Evolutionary conservation across 108 stramenopile species (phyloP).

Genomic region (Conticribra weissflogii): DNA sequence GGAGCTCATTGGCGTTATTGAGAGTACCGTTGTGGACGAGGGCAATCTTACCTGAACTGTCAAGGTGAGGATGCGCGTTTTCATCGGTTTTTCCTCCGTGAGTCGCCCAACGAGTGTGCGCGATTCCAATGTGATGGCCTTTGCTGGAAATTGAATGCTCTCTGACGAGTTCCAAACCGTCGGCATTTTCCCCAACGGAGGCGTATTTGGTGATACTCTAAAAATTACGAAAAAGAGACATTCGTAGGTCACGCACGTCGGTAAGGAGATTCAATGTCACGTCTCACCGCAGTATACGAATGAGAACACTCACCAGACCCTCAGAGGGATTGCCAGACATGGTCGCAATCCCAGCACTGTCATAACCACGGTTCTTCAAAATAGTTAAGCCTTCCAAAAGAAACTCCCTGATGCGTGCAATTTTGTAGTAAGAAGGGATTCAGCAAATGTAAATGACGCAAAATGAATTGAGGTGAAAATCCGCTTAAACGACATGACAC

Average conservation of each 20-base stretch:
- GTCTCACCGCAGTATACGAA: background rate
- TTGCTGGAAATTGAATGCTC: slow-evolving; percentile 57
- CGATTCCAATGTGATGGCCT: slow-evolving; percentile 92
- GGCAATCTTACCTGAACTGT: slow-evolving; percentile 92
- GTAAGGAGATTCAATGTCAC: too few species aligned
- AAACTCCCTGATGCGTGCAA: slow-evolving; percentile 49
- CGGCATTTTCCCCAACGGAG: slow-evolving; percentile 91
- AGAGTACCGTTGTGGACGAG: slow-evolving; percentile 99
- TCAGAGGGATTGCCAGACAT: slow-evolving; percentile 49
- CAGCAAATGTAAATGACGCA: background rate
- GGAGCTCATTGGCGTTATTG: slow-evolving; percentile 93
- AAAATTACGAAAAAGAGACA: background rate
- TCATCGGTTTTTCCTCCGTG: slow-evolving; percentile 98
- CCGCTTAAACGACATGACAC: too few species aligned
- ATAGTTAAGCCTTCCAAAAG: slow-evolving; percentile 94
- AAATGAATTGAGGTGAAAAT: background rate
- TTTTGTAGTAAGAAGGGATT: background rate
- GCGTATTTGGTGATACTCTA: slow-evolving; percentile 91
- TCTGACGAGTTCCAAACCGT: slow-evolving; percentile 89
- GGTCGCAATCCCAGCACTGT: slow-evolving; percentile 97
- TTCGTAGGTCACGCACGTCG: too few species aligned
- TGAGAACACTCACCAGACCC: slow-evolving; percentile 40
- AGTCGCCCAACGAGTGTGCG: slow-evolving; percentile 99
- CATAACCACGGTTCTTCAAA: slow-evolving; percentile 98
- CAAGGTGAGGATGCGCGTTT: slow-evolving; percentile 99